Evolutionary conservation across 352 stramenopile genomes (phyloP).

Genomic region (Phytophthora capsici): DNA sequence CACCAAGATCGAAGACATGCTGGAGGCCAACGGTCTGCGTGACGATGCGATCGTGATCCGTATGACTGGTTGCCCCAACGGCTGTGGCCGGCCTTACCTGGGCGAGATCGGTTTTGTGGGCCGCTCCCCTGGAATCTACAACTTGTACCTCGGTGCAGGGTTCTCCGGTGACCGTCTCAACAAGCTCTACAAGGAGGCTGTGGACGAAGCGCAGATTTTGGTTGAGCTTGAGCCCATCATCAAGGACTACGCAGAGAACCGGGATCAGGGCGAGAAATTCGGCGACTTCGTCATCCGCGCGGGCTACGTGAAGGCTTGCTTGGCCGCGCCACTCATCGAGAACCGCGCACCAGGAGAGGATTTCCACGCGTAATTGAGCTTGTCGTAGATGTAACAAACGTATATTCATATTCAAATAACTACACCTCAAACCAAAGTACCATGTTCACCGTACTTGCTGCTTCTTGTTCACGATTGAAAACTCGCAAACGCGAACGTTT

Average conservation of each 20-base stretch:
- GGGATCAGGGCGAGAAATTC: constrained; percentile 73
- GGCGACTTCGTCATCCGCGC: constrained; percentile 84
- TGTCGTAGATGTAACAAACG: constrained; percentile 16
- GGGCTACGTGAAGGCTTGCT: constrained; percentile 74
- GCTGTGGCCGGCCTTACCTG: constrained; percentile 97
- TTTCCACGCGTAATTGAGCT: constrained; percentile 60
- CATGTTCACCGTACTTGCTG: no score
- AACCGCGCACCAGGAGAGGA: constrained; percentile 66
- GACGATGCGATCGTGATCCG: constrained; percentile 97
- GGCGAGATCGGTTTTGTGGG: constrained; percentile 98
- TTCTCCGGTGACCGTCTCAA: constrained; percentile 75
- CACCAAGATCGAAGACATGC: constrained; percentile 91
- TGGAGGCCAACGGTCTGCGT: constrained; percentile 90
- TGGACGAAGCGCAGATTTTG: constrained; percentile 84
- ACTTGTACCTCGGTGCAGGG: constrained; percentile 96
- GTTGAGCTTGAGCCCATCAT: constrained; percentile 76
- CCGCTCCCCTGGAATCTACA: constrained; percentile 96
- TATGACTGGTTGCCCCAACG: constrained; percentile 99
- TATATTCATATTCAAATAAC: constrained; percentile 21
- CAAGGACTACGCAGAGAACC: constrained; percentile 77
- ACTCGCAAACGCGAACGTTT: no score
- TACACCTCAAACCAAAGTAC: constrained; percentile 9
- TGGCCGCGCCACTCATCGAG: constrained; percentile 65
- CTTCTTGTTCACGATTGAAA: not conserved
- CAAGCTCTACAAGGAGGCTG: constrained; percentile 84